Evolutionary conservation across 2,329 filamentous ascomycete genomes (phyloP).

Genomic region (Scolecobasidium constrictum): DNA sequence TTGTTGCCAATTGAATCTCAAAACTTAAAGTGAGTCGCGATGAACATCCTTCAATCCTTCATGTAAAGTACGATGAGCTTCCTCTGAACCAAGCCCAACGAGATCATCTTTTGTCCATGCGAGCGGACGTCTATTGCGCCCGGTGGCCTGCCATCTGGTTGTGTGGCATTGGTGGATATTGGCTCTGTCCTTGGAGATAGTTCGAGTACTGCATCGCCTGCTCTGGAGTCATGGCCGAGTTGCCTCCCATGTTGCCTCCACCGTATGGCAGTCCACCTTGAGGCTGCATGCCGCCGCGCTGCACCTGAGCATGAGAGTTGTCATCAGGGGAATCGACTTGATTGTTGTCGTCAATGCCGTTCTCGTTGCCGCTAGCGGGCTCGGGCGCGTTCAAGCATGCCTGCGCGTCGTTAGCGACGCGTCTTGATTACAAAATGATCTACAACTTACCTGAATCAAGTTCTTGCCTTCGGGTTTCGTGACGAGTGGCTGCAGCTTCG

Average conservation of each 20-base stretch:
- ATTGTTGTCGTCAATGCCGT: constrained; percentile 39
- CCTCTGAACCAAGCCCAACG: too few relatives aligned
- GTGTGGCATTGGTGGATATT: constrained; percentile 8
- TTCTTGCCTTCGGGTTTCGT: constrained; percentile 99
- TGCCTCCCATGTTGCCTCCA: constrained; percentile 41
- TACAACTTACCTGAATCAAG: constrained; percentile 74
- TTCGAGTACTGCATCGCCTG: constrained; percentile 74
- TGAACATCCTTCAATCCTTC: too few relatives aligned
- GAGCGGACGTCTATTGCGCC: background rate
- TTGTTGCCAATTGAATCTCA: background rate
- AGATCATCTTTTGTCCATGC: too few relatives aligned
- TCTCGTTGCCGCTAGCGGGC: constrained; percentile 65
- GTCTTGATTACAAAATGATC: constrained; percentile 11
- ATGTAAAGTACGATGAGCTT: too few relatives aligned
- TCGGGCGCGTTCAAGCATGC: constrained; percentile 95
- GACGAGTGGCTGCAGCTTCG: constrained; percentile 93
- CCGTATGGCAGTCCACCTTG: constrained; percentile 60
- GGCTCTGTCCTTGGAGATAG: constrained; percentile 47
- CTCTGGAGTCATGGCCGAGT: constrained; percentile 52
- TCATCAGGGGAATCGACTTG: constrained; percentile 84
- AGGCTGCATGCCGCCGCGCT: constrained; percentile 40
- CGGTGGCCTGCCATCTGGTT: background rate
- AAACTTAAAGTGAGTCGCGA: too few relatives aligned
- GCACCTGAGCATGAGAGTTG: constrained; percentile 63
- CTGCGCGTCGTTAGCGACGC: constrained; percentile 41